phyloP scores from a whole-genome alignment of 495 filamentous ascomycete genomes.

The Penicillium manginii region DNA sequence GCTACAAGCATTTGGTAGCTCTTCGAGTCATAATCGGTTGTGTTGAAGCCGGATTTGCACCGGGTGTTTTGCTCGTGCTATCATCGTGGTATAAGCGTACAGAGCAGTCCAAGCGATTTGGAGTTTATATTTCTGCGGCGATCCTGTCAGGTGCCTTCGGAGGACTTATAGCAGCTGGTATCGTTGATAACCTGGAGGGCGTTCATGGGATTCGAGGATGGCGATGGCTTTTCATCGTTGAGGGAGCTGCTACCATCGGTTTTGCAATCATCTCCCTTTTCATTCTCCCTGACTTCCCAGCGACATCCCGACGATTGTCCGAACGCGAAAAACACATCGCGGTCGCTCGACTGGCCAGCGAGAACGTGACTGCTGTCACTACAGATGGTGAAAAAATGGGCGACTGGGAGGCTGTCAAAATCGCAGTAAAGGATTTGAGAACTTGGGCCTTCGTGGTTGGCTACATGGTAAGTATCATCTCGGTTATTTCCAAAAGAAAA shows the following conservation, averaged over 20 bases:
- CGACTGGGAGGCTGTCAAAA: conserved; percentile 18
- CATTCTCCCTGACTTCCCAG: conserved; percentile 37
- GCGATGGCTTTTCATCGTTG: conserved; percentile 75
- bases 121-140: conserved; percentile 53
- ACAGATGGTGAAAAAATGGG: conserved; percentile 20
- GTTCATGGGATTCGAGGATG: conserved; percentile 62
- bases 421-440: conserved; percentile 20
- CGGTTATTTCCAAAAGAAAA: not conserved
- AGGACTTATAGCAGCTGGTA: conserved; percentile 52
- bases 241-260: conserved; percentile 58
- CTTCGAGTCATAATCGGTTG: conserved; percentile 40
- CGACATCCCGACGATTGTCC: conserved; percentile 29
- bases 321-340: conserved; percentile 29
- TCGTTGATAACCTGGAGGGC: conserved; percentile 31
- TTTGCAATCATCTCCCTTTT: conserved; percentile 29
- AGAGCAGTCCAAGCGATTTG: conserved; percentile 54
- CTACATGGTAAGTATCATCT: conserved; percentile 30
- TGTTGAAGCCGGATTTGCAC: conserved; percentile 48
- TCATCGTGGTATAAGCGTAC: conserved; percentile 56
- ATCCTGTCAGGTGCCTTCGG: conserved; percentile 56
- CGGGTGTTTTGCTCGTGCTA: conserved; percentile 49
- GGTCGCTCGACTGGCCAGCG: conserved; percentile 19
- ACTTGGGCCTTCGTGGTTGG: conserved; percentile 35
- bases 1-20: conserved; percentile 45
- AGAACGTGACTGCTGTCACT: conserved; percentile 25